Evolutionary conservation across 371 early-diverging fungal species (phyloP).

Genomic region (Parasitella parasitica): DNA sequence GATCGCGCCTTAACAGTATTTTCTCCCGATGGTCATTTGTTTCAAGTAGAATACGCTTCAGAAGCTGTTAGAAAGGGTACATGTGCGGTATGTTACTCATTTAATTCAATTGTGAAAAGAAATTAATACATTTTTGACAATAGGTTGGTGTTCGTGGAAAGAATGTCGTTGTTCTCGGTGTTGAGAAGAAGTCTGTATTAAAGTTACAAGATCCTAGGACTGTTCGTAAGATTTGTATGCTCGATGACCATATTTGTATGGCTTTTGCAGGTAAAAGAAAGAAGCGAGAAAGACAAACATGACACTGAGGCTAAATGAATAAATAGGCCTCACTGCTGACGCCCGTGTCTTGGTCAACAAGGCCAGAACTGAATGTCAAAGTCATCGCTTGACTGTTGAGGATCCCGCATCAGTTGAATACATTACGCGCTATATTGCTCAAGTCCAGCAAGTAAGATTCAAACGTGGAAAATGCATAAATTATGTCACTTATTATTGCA

Average conservation of each 20-base stretch:
- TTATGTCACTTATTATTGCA: neutral
- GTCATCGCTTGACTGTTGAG: constrained; percentile 94
- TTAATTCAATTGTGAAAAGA: too few species aligned
- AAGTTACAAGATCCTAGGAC: constrained; percentile 98
- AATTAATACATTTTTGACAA: neutral
- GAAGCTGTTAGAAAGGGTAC: constrained; percentile 99
- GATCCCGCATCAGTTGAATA: constrained; percentile 98
- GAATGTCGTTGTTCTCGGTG: constrained; percentile 91
- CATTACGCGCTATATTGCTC: constrained; percentile 96
- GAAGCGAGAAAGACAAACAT: neutral
- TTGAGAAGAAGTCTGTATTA: constrained; percentile 96
- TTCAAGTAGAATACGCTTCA: constrained; percentile 99
- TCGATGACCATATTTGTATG: constrained; percentile 96
- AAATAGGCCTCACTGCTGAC: constrained; percentile 89
- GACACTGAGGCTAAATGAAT: neutral
- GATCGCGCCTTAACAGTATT: constrained; percentile 98
- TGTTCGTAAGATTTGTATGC: constrained; percentile 93
- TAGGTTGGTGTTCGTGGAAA: constrained; percentile 97
- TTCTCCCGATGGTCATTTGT: constrained; percentile 99
- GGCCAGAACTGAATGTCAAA: constrained; percentile 97
- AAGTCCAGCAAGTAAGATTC: constrained; percentile 91
- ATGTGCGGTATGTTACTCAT: constrained; percentile 77
- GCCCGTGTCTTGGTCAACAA: constrained; percentile 96
- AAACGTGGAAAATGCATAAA: neutral
- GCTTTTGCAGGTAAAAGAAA: constrained; percentile 87